These are phyloP conservation scores for Neurospora sp. DNA, from an alignment of 495 filamentous ascomycete species.

Conservation along the genomic window DNA sequence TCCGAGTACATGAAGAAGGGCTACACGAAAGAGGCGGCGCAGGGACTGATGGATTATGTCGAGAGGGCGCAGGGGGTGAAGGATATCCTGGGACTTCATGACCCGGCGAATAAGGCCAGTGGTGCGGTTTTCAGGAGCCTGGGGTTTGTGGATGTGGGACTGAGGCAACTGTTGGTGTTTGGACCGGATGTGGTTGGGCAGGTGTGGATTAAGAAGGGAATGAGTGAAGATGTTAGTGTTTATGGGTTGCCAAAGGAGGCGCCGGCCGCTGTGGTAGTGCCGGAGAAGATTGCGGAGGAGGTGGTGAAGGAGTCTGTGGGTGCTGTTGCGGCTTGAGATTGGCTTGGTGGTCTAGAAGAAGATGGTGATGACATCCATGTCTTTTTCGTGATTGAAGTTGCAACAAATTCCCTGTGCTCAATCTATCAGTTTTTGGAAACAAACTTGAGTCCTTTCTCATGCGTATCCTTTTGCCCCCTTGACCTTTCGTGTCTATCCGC, in stretches of 20 bases:
- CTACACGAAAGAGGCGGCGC: constrained; percentile 29
- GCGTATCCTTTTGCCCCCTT: neutral
- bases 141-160: constrained; percentile 21
- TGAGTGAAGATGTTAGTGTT: constrained; percentile 20
- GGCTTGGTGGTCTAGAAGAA: neutral
- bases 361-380: too few species aligned
- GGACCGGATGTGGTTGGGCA: constrained; percentile 9
- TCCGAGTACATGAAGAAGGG: constrained; percentile 25
- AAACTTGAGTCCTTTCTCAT: neutral
- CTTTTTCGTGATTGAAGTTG: too few species aligned
- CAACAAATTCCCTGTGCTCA: too few species aligned
- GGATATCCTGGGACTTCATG: constrained; percentile 16
- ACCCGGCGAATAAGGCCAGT: constrained; percentile 15
- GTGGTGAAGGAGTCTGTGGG: neutral
- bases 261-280: neutral
- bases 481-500: neutral
- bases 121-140: constrained; percentile 24
- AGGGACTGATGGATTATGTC: constrained; percentile 21
- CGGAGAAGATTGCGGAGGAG: neutral
- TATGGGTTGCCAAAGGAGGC: constrained; percentile 11
- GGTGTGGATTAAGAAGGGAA: constrained; percentile 20
- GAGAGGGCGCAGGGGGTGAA: constrained; percentile 11
- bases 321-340: neutral
- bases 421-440: neutral
- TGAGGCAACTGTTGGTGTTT: constrained; percentile 20